phyloP scores from a whole-genome alignment of 352 stramenopile genomes.

The Thalassiosira pacifica region DNA sequence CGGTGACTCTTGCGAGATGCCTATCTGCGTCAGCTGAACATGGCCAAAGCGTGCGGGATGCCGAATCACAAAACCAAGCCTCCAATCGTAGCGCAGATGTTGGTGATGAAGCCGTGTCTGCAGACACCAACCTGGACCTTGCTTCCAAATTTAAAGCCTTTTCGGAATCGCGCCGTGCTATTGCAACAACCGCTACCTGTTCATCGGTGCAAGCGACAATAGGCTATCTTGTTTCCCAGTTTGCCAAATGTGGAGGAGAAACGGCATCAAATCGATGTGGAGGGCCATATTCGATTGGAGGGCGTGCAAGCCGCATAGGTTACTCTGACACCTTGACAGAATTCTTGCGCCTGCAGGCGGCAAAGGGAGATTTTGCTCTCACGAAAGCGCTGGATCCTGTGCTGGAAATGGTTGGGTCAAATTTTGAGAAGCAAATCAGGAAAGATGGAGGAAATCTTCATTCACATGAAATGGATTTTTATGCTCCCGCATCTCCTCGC shows the following conservation, averaged over 20 bases:
- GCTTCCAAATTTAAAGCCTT: conserved; percentile 73
- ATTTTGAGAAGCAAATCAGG: conserved; percentile 81
- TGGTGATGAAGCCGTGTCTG: conserved; percentile 46
- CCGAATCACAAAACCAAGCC: conserved; percentile 60
- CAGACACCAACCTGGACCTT: conserved; percentile 63
- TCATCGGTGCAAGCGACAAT: conserved; percentile 70
- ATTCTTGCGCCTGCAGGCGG: conserved; percentile 72
- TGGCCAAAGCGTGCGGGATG: conserved; percentile 53
- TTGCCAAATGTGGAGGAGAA: conserved; percentile 86
- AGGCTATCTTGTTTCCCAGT: conserved; percentile 76
- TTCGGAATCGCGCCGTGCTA: conserved; percentile 58
- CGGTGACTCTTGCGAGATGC: conserved; percentile 76
- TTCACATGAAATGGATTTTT: conserved; percentile 49
- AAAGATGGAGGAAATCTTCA: conserved; percentile 26
- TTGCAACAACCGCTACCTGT: conserved; percentile 53
- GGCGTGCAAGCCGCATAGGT: conserved; percentile 76
- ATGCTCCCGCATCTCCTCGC: conserved; percentile 57
- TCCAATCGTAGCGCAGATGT: conserved; percentile 66
- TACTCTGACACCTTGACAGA: conserved; percentile 70
- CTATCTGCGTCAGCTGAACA: conserved; percentile 78
- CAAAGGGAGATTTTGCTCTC: conserved; percentile 57
- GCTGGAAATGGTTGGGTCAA: conserved; percentile 79
- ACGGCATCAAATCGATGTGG: conserved; percentile 68
- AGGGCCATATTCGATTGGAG: conserved; percentile 80
- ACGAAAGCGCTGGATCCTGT: conserved; percentile 70